Evolutionary conservation across 768 basidiomycete genomes (phyloP).

Genomic region (Pulveroboletus frians): DNA sequence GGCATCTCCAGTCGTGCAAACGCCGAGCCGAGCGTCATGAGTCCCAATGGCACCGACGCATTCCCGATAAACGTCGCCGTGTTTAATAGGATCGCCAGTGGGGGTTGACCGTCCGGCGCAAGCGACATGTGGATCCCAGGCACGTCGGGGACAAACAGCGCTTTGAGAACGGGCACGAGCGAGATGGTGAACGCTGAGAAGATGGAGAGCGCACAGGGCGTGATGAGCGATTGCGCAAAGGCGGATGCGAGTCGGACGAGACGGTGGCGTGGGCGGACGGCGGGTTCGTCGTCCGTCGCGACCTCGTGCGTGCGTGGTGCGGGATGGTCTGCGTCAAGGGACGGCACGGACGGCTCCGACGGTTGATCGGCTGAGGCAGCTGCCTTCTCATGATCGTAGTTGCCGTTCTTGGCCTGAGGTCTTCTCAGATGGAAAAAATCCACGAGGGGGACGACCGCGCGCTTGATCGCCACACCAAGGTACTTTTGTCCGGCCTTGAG

Average conservation of each 20-base stretch:
- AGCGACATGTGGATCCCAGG: slow-evolving; percentile 39
- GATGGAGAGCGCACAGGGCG: slow-evolving; percentile 51
- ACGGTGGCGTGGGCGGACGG: slow-evolving; percentile 1
- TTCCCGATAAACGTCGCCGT: slow-evolving; percentile 54
- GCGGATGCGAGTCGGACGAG: slow-evolving; percentile 3
- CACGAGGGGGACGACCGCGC: slow-evolving; percentile 2
- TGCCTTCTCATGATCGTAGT: slow-evolving; percentile 10
- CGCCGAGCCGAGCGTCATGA: slow-evolving; percentile 59
- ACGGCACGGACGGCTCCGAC: background rate
- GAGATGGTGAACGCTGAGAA: slow-evolving; percentile 51
- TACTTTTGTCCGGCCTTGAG: slow-evolving; percentile 36
- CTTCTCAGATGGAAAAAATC: background rate
- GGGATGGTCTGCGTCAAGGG: background rate
- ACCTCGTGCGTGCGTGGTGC: too few species aligned
- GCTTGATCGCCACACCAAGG: slow-evolving; percentile 11
- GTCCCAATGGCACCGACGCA: slow-evolving; percentile 58
- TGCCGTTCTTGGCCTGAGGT: background rate
- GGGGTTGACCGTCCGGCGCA: slow-evolving; percentile 65
- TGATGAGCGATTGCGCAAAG: slow-evolving; percentile 37
- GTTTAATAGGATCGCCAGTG: slow-evolving; percentile 57
- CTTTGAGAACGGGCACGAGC: slow-evolving; percentile 53
- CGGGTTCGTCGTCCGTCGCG: slow-evolving; percentile 1
- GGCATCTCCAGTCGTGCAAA: slow-evolving; percentile 56
- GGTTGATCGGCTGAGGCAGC: background rate
- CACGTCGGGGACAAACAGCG: slow-evolving; percentile 47